Evolutionary conservation across 169 alveolate genomes (phyloP).

Genomic region (Cryptosporidium ubiquitum): DNA sequence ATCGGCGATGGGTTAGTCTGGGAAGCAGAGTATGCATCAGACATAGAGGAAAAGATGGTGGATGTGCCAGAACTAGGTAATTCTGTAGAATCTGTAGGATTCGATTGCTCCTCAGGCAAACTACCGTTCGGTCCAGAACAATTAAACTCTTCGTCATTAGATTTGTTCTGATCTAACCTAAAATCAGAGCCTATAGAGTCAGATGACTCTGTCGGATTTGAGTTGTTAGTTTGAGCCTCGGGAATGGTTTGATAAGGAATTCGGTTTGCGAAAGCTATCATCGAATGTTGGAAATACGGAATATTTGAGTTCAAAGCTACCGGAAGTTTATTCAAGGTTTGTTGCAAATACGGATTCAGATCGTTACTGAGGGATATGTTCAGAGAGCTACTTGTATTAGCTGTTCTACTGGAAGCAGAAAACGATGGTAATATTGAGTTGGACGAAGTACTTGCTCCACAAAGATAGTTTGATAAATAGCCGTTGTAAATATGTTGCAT

Average conservation of each 20-base stretch:
- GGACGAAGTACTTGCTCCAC: neutral
- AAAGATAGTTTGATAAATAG: neutral
- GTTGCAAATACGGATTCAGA: constrained; percentile 42
- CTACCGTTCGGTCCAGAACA: neutral
- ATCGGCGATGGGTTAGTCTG: neutral
- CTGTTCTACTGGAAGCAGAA: neutral
- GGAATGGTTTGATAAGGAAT: constrained; percentile 2
- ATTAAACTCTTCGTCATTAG: neutral
- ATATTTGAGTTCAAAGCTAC: constrained; percentile 26
- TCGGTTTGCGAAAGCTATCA: constrained; percentile 21
- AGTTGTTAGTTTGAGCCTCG: neutral
- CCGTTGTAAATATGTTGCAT: constrained; percentile 1
- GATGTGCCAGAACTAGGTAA: neutral
- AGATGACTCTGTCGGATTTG: constrained; percentile 1
- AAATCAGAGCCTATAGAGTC: constrained; percentile 8
- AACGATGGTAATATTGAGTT: neutral
- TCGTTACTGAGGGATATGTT: neutral
- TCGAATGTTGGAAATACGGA: constrained; percentile 39
- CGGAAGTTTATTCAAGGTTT: constrained; percentile 45
- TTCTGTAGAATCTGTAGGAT: neutral
- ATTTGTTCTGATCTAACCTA: constrained; percentile 16
- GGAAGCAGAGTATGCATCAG: neutral
- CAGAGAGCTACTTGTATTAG: neutral
- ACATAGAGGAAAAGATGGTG: neutral
- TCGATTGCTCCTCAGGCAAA: neutral